Base-by-base conservation (phyloP, 257 asterid species). In the Apocynum venetum region DNA sequence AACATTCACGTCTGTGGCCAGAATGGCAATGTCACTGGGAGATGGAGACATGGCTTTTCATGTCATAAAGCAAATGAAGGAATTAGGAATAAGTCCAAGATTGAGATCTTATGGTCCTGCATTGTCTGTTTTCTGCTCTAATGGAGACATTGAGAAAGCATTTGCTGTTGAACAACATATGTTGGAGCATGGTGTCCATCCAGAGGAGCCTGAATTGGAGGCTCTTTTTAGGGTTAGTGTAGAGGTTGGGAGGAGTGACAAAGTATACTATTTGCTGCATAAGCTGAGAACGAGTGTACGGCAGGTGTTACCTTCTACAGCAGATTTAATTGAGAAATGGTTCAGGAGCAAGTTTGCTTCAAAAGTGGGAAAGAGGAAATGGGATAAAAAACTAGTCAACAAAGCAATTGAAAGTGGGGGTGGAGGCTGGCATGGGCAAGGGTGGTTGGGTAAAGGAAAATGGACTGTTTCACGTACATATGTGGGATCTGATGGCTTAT, bases 391-490 rank as follows among this genome's bases (percentile, higher is more conserved):
- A 71, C 38, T 81, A 76, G 83, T 93, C 40, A 73, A 51, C 15
- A 73, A 70, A 65, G 97, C 90, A 1, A 88, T 86, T 69, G 86
- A 73, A 74, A 88, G 84, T 73, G 88, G 90, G 60, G 98, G 97
- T 73, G 97, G 97, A 78, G 98, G 97, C 15, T 91, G 98, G 98
- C 98, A 93, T 80, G 97, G 98, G 52, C 85, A 69, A 74, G 98
- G 97, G 63, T 93, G 96, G 97, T 82, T 93, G 84, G 96, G 98
- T 76, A 84, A 77, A 48, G 98, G 98, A 71, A 88, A 85, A 82
- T 93, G 97, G 98, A 80, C 44, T 1, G 80, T 90, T 10, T 70
- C 81, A 19, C 95, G 82, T 40, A 80, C 94, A 6, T 75, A 67
- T 73, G 85, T 93, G 73, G 90, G 83, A 36, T 78, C 89, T 57